Conservation (phyloP, 176 grass and related monocot genomes). For the Juncus inflexus region DNA sequence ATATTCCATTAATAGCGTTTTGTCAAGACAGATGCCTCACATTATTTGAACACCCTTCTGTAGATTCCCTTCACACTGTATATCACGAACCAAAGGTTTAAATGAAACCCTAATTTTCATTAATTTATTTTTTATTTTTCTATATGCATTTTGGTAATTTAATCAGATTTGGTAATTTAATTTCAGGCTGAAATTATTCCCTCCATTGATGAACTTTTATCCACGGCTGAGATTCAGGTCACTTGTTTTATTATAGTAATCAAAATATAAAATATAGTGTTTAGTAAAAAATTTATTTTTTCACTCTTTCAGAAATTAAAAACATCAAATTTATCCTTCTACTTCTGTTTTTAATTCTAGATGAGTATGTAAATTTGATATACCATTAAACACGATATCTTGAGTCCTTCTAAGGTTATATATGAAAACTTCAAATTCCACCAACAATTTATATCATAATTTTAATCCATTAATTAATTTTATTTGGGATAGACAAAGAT, state of each 20-base stretch:
- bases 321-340: too few species aligned
- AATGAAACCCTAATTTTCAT: background rate
- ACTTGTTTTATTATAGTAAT: background rate
- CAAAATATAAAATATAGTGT: too few species aligned
- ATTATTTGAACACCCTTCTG: conserved; percentile 80
- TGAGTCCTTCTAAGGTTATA: too few species aligned
- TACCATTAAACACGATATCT: too few species aligned
- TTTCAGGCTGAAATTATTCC: conserved; percentile 74
- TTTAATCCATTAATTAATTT: too few species aligned
- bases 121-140: background rate
- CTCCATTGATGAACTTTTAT: conserved; percentile 70
- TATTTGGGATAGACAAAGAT: too few species aligned
- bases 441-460: too few species aligned
- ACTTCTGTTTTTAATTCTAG: too few species aligned
- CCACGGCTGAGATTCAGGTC: conserved; percentile 75
- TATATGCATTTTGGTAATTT: conserved; percentile 28
- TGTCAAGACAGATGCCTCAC: conserved; percentile 78
- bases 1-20: conserved; percentile 93
- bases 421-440: too few species aligned
- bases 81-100: conserved; percentile 92
- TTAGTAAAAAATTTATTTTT: too few species aligned
- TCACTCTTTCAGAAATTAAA: too few species aligned
- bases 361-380: too few species aligned
- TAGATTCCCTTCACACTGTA: conserved; percentile 73
- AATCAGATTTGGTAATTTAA: conserved; percentile 29